Base-by-base conservation (phyloP, 1,284 basidiomycete species). In the Irpex sp. region DNA sequence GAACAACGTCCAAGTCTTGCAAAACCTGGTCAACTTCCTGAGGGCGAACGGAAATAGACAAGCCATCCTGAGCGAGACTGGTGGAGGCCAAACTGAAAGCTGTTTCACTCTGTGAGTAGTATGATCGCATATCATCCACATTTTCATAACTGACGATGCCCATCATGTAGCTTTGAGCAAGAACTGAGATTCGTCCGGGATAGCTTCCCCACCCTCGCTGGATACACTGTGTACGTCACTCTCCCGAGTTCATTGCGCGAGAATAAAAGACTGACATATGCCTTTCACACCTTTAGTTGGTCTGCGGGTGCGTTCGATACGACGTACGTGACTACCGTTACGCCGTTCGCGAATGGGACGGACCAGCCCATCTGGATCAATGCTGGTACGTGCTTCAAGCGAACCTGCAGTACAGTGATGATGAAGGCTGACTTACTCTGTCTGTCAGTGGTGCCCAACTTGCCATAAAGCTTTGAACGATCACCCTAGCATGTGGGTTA, bases 1-100 rank as follows among this genome's bases (percentile, higher is more conserved):
- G 72, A 75, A 80, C 70, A 83, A 82, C 63, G 75, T 82, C 39
- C 72, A 74, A 60, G 75, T 80, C 7, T 68, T 83, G 61, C 72
- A 73, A 39, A 76, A 74, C 14, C 76, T 85, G n/a, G 76, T 78
- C 36, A 66, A 66, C 49, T 85, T 77, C 75, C 73, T 85, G 45
- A 68, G 79, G 61, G 58, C 68, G 16, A 80, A 81, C 65, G 81
- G 80, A 35, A 76, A 79, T 67, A 77, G 83, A 56, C 80, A 84
- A 67, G 83, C 83, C 3, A 73, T 86, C 65, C 72, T 84, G 18
- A 80, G 78, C 61, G 84, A 85, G 72, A 84, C 82, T 35, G 84
- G 84, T 39, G 84, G 82, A 59, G 83, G 81, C 61, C 80, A 81
- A 61, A 81, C 80, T 33, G 66, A 74, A 5, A 80, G 78, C 64